Conservation (phyloP, 306 rosid species). For the Hippophae tibetana region DNA sequence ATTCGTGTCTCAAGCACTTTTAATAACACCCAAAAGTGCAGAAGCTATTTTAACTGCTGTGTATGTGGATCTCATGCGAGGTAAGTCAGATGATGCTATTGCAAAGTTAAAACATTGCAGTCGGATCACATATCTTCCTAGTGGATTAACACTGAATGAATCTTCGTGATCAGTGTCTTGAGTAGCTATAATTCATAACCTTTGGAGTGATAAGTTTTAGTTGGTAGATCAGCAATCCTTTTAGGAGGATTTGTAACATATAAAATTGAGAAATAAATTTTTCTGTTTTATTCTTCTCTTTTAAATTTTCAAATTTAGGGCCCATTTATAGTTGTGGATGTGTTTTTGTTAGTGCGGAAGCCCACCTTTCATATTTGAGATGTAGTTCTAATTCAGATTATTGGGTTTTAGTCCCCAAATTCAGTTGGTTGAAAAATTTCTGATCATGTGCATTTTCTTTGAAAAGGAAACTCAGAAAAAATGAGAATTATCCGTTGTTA, state of each 20-base stretch:
- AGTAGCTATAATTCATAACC: conserved; percentile 35
- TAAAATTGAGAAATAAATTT: conserved; percentile 77
- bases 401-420: conserved; percentile 54
- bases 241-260: conserved; percentile 84
- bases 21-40: conserved; percentile 60
- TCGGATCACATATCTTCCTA: conserved; percentile 54
- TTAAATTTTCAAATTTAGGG: conserved; percentile 51
- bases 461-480: conserved; percentile 32
- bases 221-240: conserved; percentile 64
- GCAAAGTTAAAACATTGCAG: conserved; percentile 66
- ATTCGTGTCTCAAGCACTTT: conserved; percentile 58
- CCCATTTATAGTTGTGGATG: conserved; percentile 62
- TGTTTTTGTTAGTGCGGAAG: conserved; percentile 78
- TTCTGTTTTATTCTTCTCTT: conserved; percentile 5
- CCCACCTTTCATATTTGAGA: conserved; percentile 71
- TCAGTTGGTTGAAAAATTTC: conserved; percentile 28
- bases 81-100: conserved; percentile 72
- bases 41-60: conserved; percentile 75
- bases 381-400: conserved; percentile 66
- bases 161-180: conserved; percentile 53
- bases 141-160: conserved; percentile 56
- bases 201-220: conserved; percentile 44
- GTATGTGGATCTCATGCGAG: conserved; percentile 71
- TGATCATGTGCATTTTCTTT: conserved; percentile 44
- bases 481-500: not conserved